Evolutionary conservation across 108 stramenopile species (phyloP).

Genomic region (Cyclostephanos invisitatus): DNA sequence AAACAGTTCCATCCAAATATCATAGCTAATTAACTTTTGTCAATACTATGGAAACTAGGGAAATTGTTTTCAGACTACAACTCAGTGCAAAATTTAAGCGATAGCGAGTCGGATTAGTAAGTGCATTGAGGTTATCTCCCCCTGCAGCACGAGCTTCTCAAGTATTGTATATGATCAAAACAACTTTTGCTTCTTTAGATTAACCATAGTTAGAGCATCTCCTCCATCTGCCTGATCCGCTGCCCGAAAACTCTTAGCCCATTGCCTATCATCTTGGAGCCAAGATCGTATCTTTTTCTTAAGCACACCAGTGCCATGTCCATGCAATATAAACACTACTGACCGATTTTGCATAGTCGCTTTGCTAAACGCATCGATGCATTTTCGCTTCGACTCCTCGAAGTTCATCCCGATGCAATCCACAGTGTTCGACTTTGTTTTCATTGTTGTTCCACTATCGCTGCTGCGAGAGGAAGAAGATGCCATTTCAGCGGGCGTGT

Average conservation of each 20-base stretch:
- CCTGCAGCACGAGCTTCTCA: no score
- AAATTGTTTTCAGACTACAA: no score
- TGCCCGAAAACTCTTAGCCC: conserved; percentile 62
- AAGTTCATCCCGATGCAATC: conserved; percentile 83
- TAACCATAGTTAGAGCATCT: conserved; percentile 81
- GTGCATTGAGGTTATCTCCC: no score
- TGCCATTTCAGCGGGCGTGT: conserved; percentile 17
- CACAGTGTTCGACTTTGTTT: conserved; percentile 82
- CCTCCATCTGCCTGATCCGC: conserved; percentile 85
- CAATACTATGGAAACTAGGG: no score
- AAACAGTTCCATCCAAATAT: no score
- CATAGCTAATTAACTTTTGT: no score
- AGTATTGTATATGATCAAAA: conserved; percentile 8
- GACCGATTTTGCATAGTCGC: conserved; percentile 50
- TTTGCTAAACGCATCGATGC: conserved; percentile 59
- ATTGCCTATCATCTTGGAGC: conserved; percentile 53
- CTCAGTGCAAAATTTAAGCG: no score
- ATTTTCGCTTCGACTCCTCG: conserved; percentile 73
- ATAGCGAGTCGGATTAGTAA: no score
- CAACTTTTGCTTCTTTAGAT: conserved; percentile 50
- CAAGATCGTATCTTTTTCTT: conserved; percentile 74
- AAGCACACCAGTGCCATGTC: conserved; percentile 82
- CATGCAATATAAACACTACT: conserved; percentile 74
- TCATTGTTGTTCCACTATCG: conserved; percentile 47
- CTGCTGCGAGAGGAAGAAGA: conserved; percentile 14